phyloP scores from a whole-genome alignment of 2,329 filamentous ascomycete genomes.

The Rhinocladiella similis region DNA sequence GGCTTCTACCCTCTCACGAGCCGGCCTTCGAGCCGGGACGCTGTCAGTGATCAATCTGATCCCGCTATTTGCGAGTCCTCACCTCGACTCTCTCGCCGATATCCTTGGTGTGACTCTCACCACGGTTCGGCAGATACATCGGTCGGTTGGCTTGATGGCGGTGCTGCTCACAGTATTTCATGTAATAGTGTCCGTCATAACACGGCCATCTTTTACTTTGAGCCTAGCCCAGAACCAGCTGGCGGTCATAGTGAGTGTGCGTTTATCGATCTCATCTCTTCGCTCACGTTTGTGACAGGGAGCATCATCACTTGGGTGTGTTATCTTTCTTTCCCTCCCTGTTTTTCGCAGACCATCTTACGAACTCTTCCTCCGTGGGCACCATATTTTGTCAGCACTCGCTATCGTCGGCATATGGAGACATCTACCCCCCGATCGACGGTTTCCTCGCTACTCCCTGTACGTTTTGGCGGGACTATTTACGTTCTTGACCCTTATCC shows the following conservation, averaged over 20 bases:
- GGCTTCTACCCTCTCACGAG: not conserved
- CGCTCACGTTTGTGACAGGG: no score
- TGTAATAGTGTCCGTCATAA: conserved; percentile 7
- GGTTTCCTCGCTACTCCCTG: not conserved
- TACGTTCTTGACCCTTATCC: not conserved
- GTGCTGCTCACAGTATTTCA: conserved; percentile 18
- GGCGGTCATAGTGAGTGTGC: conserved; percentile 21
- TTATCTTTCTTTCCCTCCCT: conserved; percentile 18
- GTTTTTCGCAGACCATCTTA: conserved; percentile 17
- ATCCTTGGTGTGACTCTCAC: conserved; percentile 20
- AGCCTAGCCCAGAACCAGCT: conserved; percentile 14
- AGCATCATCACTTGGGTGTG: conserved; percentile 13
- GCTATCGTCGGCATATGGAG: conserved; percentile 18
- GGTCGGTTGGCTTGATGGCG: conserved; percentile 22
- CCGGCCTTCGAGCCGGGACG: conserved; percentile 17
- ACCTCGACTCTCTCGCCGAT: conserved; percentile 28
- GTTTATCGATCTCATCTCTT: no score
- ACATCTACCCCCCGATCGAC: not conserved
- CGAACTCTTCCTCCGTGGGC: conserved; percentile 23
- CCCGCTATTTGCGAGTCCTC: conserved; percentile 22
- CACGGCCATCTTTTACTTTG: conserved; percentile 1
- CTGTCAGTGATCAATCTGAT: conserved; percentile 26
- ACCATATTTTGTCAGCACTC: conserved; percentile 19
- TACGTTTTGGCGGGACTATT: conserved; percentile 1
- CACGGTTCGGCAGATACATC: conserved; percentile 18